A percentile compares a stretch with the other conserved stretches of the same genome.
These are phyloP conservation scores for Tubosaeta brunneosetosa DNA, from an alignment of 768 basidiomycete species.

Conservation along the genomic window DNA sequence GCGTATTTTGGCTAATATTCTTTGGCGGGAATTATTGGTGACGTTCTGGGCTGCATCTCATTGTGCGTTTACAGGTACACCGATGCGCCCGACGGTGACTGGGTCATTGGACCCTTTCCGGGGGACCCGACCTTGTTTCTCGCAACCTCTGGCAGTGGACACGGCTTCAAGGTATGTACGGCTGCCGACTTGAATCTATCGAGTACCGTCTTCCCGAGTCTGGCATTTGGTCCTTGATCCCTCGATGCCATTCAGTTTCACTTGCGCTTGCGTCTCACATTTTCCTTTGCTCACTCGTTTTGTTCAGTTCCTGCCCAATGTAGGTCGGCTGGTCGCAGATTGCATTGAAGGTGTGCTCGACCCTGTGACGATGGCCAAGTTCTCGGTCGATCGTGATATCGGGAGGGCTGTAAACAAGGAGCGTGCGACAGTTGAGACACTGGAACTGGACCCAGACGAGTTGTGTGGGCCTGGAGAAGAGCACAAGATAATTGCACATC, in stretches of 20 bases:
- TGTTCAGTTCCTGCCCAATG: constrained; percentile 75
- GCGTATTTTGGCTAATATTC: background rate
- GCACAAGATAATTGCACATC: background rate
- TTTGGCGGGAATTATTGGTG: background rate
- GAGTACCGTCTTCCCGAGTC: background rate
- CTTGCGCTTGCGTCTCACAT: background rate
- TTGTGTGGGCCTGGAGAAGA: constrained; percentile 48
- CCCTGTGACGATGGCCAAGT: constrained; percentile 48
- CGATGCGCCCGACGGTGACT: constrained; percentile 81
- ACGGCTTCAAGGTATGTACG: constrained; percentile 69
- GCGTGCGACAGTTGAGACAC: constrained; percentile 12
- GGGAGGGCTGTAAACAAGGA: constrained; percentile 17
- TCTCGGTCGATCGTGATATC: constrained; percentile 53
- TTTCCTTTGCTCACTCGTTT: background rate
- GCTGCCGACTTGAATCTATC: background rate
- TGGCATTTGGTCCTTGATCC: too few species aligned
- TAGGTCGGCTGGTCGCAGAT: constrained; percentile 74
- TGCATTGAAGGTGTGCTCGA: constrained; percentile 63
- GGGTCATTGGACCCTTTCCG: constrained; percentile 79
- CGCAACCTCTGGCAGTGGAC: constrained; percentile 86
- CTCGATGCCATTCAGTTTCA: background rate
- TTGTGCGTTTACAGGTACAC: constrained; percentile 63
- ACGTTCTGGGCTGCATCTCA: too few species aligned
- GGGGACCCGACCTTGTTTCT: constrained; percentile 58
- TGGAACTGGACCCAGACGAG: constrained; percentile 42